Base-by-base conservation (phyloP, 164 flowering plant genomes). In the Tinospora cordifolia region DNA sequence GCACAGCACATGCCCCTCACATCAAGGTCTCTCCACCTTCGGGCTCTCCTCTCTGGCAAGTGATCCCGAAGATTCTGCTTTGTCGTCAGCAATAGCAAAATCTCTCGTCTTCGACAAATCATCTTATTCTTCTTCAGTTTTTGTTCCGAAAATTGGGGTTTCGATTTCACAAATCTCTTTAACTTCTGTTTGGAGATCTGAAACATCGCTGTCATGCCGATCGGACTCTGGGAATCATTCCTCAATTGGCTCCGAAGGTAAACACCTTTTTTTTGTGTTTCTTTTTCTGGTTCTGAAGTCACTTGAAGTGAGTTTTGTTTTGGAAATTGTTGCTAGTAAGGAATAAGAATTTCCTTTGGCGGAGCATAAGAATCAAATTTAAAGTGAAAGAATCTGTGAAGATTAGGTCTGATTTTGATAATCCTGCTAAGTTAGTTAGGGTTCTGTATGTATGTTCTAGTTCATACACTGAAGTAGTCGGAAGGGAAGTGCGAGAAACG, bases 221-320 rank as follows among this genome's bases (percentile, higher is more conserved):
- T 69, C 64, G 71, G 71, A 10, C 9, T 69, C 6, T 69, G 71
- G 71, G 71, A 69, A 57, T 69, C 71, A 3, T 58, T 69, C 11
- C 71, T 69, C 63, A 69, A 69, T 69, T 69, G 71, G 71, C 71
- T 69, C 27, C 63, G 71, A 58, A 69, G 71, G 71, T 69, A 67
- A 12, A 10, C 15, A 34, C 68, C 12, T 66, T 44, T 44, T 24
- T 40, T 8, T 40, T n/a, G 14, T 10, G 21, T 65, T 46, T 66
- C 10, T 3, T 8, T 30, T 3, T 7, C 11, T 65, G 0, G 26
- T 19, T 39, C n/a, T 21, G 38, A 40, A 22, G 21, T 51, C 30
- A 21, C 17, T 41, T 21, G 47, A 44, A 44, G 2, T 44, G n/a
- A n/a, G n/a, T n/a, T n/a, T n/a, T 41, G 4, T 8, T 12, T 10